Conservation (phyloP, 176 grass and related monocot species). For the Canna indica region DNA sequence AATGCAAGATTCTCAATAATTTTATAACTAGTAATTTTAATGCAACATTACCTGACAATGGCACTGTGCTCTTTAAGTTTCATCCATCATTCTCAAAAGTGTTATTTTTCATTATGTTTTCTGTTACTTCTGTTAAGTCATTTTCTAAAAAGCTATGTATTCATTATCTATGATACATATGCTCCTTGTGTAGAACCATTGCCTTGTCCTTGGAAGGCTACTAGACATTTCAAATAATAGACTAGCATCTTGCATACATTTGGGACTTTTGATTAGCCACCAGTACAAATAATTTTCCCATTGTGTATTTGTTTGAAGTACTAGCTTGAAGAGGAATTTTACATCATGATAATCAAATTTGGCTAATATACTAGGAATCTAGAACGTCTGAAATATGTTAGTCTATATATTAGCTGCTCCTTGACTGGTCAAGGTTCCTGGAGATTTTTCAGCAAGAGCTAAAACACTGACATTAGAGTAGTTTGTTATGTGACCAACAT, state of each 20-base stretch:
- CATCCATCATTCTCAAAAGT: no score
- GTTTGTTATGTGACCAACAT: background rate
- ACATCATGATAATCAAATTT: background rate
- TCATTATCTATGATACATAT: no score
- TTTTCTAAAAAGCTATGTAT: no score
- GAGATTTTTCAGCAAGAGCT: background rate
- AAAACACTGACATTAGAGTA: background rate
- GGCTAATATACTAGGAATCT: background rate
- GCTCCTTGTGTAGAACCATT: background rate
- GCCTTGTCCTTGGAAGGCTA: background rate
- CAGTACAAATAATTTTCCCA: background rate
- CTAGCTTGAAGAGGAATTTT: background rate
- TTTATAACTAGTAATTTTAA: no score
- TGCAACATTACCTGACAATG: no score
- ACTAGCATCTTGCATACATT: background rate
- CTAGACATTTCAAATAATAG: background rate
- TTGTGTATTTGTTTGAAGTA: background rate
- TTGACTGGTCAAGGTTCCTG: background rate
- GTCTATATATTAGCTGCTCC: no score
- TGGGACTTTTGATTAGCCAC: background rate
- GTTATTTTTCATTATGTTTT: no score
- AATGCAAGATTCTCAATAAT: no score
- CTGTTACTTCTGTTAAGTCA: no score
- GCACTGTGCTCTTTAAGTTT: no score
- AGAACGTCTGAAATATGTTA: no score